Evolutionary conservation across 2,329 filamentous ascomycete species (phyloP), one percentile per base, ranked within the genome.

Genomic region (Stemphylium vesicarium): DNA sequence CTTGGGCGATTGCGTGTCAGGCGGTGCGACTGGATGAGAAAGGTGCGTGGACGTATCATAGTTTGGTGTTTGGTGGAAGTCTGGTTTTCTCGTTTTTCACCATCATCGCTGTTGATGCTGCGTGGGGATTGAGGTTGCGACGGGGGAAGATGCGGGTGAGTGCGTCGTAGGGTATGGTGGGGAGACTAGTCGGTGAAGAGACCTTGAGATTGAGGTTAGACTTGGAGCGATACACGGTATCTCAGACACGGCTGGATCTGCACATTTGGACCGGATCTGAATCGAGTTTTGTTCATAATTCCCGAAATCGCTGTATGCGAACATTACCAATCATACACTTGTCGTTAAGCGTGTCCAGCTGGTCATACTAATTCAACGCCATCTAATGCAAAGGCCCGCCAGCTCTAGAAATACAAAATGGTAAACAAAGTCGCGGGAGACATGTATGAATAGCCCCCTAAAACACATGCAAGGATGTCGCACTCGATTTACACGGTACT

Each of bases 11-110:
- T 36, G 85, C 82, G 0, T 72, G 85, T 83, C 55, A 83, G 36
- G 57, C 63, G 0, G 59, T 44, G 2, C 31, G 59, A 7, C 29
- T 75, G 37, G 79, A 81, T 6, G 68, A 77, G 3, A 72, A 74
- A 0, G 82, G 85, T 63, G 87, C 88, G 0, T 91, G 87, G 88
- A 85, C 79, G 0, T 90, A 87, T 66, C 84, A 90, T 62, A 80
- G 82, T 0, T 70, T 88, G 22, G 83, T 90, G 0, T 90, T 91
- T 75, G 87, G 87, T 0, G 88, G 88, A 0, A 87, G 84, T 59
- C 73, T 90, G 39, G 85, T 90, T 0, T 89, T 90, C 57, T 87
- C 83, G 36, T 88, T 90, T 59, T 75, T 85, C 3, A 80, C 81
- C 40, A 75, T 88, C 8, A 2, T 82, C 0, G 39, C 83, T 3